Conservation (phyloP, 2,329 filamentous ascomycete species). For the Coleophoma eucalyptorum region DNA sequence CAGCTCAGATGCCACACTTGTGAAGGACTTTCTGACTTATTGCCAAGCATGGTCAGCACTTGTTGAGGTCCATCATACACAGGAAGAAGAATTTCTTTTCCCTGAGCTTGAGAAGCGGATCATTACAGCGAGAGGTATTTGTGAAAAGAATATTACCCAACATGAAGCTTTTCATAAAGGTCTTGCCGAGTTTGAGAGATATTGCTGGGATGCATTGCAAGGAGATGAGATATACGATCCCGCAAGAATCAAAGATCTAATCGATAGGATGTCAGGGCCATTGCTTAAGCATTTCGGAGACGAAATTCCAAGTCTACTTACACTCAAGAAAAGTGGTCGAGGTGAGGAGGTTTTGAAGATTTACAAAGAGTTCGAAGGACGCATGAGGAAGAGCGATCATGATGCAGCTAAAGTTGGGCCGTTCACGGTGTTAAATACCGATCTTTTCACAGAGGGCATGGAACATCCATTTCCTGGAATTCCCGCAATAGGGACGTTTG, state of each 20-base stretch:
- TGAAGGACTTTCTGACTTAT: constrained; percentile 24
- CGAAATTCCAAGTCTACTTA: not conserved
- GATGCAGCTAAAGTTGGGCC: not conserved
- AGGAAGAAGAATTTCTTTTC: constrained; percentile 26
- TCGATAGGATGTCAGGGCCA: not conserved
- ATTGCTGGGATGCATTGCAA: not conserved
- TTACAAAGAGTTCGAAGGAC: not conserved
- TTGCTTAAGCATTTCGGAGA: not conserved
- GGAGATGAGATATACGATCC: not conserved
- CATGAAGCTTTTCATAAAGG: not conserved
- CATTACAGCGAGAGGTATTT: not conserved
- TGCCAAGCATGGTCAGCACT: constrained; percentile 22
- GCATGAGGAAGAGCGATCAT: not conserved
- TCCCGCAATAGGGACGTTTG: not conserved
- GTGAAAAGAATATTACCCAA: not conserved
- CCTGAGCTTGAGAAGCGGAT: not conserved
- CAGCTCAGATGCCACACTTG: constrained; percentile 34
- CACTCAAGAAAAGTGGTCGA: not conserved
- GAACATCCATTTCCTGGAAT: not conserved
- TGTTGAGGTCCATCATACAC: constrained; percentile 31
- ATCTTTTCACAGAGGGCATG: not conserved
- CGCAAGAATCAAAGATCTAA: not conserved
- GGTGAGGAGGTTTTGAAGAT: not conserved
- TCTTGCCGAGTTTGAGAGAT: not conserved
- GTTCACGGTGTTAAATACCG: not conserved